Evolutionary conservation across 2,329 filamentous ascomycete genomes (phyloP).

Genomic region (Elsinoe australis): DNA sequence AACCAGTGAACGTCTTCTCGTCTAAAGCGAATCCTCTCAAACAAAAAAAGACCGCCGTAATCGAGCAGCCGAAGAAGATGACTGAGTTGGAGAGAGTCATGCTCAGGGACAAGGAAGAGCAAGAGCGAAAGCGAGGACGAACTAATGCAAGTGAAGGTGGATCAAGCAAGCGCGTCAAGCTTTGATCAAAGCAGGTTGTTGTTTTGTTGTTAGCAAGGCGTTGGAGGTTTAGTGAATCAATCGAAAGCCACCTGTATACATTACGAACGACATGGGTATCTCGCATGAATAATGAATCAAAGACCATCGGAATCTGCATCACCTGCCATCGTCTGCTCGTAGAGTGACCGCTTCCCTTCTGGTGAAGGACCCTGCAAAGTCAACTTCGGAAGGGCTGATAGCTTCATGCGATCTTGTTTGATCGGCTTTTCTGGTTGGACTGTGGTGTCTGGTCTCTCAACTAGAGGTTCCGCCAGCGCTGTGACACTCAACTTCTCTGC

Average conservation of each 20-base stretch:
- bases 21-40: slow-evolving; percentile 64
- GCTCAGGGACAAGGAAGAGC: slow-evolving; percentile 47
- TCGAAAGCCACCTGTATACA: no score
- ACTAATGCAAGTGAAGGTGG: slow-evolving; percentile 24
- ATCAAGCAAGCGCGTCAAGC: slow-evolving; percentile 24
- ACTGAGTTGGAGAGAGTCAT: slow-evolving; percentile 83
- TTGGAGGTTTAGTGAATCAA: slow-evolving; percentile 6
- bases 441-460: slow-evolving; percentile 3
- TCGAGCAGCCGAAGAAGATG: slow-evolving; percentile 68
- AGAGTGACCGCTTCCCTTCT: slow-evolving; percentile 42
- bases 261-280: slow-evolving; percentile 11
- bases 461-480: background rate
- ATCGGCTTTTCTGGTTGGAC: background rate
- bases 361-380: slow-evolving; percentile 25
- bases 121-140: slow-evolving; percentile 34
- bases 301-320: slow-evolving; percentile 53
- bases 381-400: slow-evolving; percentile 21
- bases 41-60: slow-evolving; percentile 52
- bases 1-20: slow-evolving; percentile 62
- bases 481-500: no score
- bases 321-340: slow-evolving; percentile 62
- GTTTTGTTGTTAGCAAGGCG: slow-evolving; percentile 18
- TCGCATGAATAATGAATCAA: background rate
- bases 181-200: slow-evolving; percentile 18
- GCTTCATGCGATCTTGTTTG: slow-evolving; percentile 19